Base-by-base conservation (phyloP, 139 green algal species). In the Volvox reticuliferus region DNA sequence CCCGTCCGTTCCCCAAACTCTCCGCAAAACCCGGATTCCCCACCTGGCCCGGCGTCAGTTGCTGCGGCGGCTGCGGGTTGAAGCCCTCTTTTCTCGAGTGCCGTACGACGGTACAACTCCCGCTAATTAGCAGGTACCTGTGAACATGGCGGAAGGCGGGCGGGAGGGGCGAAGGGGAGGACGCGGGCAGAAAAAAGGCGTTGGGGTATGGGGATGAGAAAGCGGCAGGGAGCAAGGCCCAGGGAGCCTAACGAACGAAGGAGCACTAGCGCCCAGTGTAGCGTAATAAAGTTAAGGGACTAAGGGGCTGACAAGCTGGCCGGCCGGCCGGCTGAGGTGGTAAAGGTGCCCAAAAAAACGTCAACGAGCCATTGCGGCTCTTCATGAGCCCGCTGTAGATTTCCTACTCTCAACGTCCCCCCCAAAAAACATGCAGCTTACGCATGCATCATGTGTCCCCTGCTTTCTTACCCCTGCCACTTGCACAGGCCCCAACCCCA, bases 111-210 rank as follows among this genome's bases (percentile, higher is more conserved):
- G 85, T 35, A 33, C 69, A 89, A n/a, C 44, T n/a, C n/a, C 85
- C 85, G 63, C 44, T 24, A 33, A 89, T 67, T 30, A 89, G 9
- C 69, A 89, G 28, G 44, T 62, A 89, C 37, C 85, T 89, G 85
- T 32, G 65, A 30, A 55, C 44, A 55, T 55, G 44, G 44, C 9
- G 44, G 9, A 55, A 9, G 44, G n/a, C n/a, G n/a, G 44, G 44
- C 9, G 44, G 3, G 12, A 12, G 3, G 68, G 68, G 22, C 26
- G 12, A 12, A 76, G 24, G 24, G 13, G 68, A 9, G 44, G 44
- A n/a, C n/a, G n/a, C n/a, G n/a, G n/a, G n/a, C n/a, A n/a, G n/a
- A n/a, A n/a, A n/a, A n/a, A n/a, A n/a, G n/a, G n/a, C n/a, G n/a
- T n/a, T n/a, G n/a, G n/a, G n/a, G n/a, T n/a, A n/a, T n/a, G 44